Conservation (phyloP, 805 yeast genomes). For the Yarrowia hollandica region DNA sequence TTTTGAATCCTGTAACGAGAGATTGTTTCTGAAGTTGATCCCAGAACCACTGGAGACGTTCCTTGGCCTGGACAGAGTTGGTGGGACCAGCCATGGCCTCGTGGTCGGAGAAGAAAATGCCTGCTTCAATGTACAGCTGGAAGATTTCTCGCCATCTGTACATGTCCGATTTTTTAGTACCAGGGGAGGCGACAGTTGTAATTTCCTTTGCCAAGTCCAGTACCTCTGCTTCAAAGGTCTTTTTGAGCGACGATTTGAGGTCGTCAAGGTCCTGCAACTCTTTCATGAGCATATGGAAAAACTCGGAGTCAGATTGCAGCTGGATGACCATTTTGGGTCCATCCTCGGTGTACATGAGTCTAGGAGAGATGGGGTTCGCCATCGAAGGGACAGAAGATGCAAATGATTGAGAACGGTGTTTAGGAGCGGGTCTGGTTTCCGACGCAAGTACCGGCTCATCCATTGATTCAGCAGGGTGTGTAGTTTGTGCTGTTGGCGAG, state of each 20-base stretch:
- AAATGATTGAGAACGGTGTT: slow-evolving; percentile 1
- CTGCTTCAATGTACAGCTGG: slow-evolving; percentile 62
- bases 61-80: slow-evolving; percentile 49
- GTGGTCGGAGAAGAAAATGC: slow-evolving; percentile 58
- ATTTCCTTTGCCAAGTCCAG: slow-evolving; percentile 47
- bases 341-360: slow-evolving; percentile 28
- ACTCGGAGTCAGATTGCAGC: slow-evolving; percentile 57
- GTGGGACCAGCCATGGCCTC: slow-evolving; percentile 51
- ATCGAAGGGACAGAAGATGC: slow-evolving; percentile 1
- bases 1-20: slow-evolving; percentile 47
- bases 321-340: slow-evolving; percentile 42
- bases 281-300: slow-evolving; percentile 57
- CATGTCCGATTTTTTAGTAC: slow-evolving; percentile 52
- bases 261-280: slow-evolving; percentile 54
- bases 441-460: too few relatives aligned
- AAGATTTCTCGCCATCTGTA: slow-evolving; percentile 72
- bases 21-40: slow-evolving; percentile 45
- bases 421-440: neutral
- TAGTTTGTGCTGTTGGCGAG: neutral
- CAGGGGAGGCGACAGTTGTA: slow-evolving; percentile 46
- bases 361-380: slow-evolving; percentile 9
- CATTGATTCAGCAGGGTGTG: neutral
- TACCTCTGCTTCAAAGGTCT: slow-evolving; percentile 47
- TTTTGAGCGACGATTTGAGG: slow-evolving; percentile 47
- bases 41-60: slow-evolving; percentile 47